Conservation (phyloP, 2,329 filamentous ascomycete genomes). For the Stemphylium vesicarium region DNA sequence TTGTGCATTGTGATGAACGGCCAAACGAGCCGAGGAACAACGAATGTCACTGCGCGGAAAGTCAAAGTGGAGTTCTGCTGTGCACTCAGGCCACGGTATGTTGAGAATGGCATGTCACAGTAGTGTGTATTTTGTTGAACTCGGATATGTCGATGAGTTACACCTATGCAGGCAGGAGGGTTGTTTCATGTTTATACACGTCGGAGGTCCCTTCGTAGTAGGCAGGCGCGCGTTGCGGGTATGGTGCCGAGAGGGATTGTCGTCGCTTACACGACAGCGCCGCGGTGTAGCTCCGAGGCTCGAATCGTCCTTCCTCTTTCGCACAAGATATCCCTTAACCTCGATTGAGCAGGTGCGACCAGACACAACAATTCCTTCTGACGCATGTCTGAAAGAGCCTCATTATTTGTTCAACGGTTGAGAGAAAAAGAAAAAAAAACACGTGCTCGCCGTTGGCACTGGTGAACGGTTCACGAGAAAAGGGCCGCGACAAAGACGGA, state of each 20-base stretch:
- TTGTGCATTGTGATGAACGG: not conserved
- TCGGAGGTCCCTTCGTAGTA: not conserved
- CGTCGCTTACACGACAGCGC: not conserved
- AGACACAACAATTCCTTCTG: not conserved
- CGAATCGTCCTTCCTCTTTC: constrained; percentile 10
- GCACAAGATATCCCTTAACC: constrained; percentile 12
- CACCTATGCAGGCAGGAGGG: not conserved
- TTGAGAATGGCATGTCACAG: not conserved
- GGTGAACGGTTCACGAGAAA: not conserved
- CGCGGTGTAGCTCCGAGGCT: too few relatives aligned
- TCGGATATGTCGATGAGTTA: not conserved
- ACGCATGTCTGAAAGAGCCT: too few relatives aligned
- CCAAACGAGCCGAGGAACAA: not conserved
- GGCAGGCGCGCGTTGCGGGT: not conserved
- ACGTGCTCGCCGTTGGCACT: not conserved
- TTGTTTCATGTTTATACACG: not conserved
- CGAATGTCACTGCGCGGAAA: not conserved
- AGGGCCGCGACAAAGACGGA: too few relatives aligned
- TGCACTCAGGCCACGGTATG: not conserved
- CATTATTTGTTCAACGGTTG: too few relatives aligned
- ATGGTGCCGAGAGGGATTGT: not conserved
- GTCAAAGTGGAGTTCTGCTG: not conserved
- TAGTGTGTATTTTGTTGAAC: not conserved
- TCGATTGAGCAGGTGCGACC: constrained; percentile 17
- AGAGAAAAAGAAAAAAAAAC: too few relatives aligned